Evolutionary conservation across 2,329 filamentous ascomycete species (phyloP).

Genomic region (Lachnellula hyalina): DNA sequence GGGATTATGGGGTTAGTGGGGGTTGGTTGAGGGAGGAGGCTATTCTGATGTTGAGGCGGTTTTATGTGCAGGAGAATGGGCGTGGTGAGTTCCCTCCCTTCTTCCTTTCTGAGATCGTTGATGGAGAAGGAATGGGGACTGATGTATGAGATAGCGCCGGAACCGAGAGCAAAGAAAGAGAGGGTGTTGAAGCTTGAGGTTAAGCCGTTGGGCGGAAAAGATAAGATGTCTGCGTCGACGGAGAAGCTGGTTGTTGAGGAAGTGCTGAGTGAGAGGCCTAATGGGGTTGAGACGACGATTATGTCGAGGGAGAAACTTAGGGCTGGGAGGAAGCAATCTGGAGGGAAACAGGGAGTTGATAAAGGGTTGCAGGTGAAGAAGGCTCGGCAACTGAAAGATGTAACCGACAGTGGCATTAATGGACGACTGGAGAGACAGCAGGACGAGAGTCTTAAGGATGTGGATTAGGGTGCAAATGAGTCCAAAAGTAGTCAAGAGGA

Average conservation of each 20-base stretch:
- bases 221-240: neutral
- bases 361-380: neutral
- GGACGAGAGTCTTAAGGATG: neutral
- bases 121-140: neutral
- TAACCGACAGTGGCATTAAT: neutral
- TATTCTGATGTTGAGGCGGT: slow-evolving; percentile 83
- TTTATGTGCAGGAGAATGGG: slow-evolving; percentile 97
- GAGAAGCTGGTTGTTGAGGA: neutral
- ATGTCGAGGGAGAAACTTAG: too few species aligned
- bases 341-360: neutral
- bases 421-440: neutral
- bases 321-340: too few species aligned
- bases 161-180: slow-evolving; percentile 30
- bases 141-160: slow-evolving; percentile 23
- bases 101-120: neutral
- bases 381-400: neutral
- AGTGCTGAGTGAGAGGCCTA: neutral
- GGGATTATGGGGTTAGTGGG: slow-evolving; percentile 75
- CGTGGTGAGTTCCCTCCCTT: slow-evolving; percentile 55
- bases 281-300: too few species aligned
- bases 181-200: slow-evolving; percentile 30
- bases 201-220: slow-evolving; percentile 18
- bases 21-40: slow-evolving; percentile 89
- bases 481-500: too few species aligned
- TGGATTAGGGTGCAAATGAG: neutral